These are phyloP conservation scores for Iris macrosiphon DNA, from an alignment of 106 monocot species.

Conservation along the genomic window DNA sequence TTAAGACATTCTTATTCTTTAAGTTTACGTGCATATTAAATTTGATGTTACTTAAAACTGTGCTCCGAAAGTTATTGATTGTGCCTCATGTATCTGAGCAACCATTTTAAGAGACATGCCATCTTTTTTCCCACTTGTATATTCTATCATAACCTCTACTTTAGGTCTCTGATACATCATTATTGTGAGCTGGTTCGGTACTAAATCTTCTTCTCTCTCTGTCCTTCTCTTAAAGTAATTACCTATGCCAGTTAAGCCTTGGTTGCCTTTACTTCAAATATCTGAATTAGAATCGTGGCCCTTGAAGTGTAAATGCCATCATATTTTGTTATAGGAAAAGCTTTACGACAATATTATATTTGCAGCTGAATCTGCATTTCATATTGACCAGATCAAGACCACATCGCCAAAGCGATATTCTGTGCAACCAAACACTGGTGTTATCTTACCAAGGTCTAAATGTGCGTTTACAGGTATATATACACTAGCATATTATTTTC, in stretches of 20 bases:
- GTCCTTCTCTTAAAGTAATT: slow-evolving; percentile 1
- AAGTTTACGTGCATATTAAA: not conserved
- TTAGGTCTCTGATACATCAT: too few species aligned
- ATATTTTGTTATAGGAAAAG: not conserved
- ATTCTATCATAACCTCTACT: too few species aligned
- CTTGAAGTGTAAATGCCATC: not conserved
- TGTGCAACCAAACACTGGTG: slow-evolving; percentile 73
- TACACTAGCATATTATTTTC: not conserved
- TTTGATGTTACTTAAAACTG: not conserved
- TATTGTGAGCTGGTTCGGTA: too few species aligned
- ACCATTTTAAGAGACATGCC: too few species aligned
- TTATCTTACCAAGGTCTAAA: slow-evolving; percentile 53
- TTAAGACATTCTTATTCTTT: slow-evolving; percentile 11
- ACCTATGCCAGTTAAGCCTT: not conserved
- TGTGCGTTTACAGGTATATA: slow-evolving; percentile 67
- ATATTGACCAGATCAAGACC: slow-evolving; percentile 59
- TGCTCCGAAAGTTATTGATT: not conserved
- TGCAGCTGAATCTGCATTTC: not conserved
- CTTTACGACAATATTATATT: not conserved
- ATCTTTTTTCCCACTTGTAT: too few species aligned
- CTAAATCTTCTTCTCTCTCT: not conserved
- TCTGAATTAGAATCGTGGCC: too few species aligned
- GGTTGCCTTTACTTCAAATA: not conserved
- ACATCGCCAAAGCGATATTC: slow-evolving; percentile 88
- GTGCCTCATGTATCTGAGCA: not conserved